phyloP scores from a whole-genome alignment of 2,329 filamentous ascomycete species.

The Lecanicillium sp. region DNA sequence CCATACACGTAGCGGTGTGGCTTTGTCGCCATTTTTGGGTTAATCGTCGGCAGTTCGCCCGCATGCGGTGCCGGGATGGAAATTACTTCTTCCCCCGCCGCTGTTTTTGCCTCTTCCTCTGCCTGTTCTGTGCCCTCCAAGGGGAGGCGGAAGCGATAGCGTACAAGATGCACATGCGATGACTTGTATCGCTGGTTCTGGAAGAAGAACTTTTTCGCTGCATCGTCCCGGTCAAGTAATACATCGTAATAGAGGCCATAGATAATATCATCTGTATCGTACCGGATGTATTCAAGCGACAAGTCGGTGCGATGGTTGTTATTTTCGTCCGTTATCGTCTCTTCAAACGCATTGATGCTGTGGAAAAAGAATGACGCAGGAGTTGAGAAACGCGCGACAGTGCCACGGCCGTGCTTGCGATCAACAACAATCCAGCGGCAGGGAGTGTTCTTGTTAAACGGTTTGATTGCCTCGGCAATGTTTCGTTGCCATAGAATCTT shows the following conservation, averaged over 20 bases:
- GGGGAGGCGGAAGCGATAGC: slow-evolving; percentile 35
- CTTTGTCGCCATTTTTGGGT: slow-evolving; percentile 43
- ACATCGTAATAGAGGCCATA: slow-evolving; percentile 62
- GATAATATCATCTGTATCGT: slow-evolving; percentile 56
- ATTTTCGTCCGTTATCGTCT: slow-evolving; percentile 30
- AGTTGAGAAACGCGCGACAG: slow-evolving; percentile 61
- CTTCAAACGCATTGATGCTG: slow-evolving; percentile 68
- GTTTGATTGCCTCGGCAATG: slow-evolving; percentile 57
- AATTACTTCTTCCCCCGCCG: slow-evolving; percentile 25
- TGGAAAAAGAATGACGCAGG: slow-evolving; percentile 73
- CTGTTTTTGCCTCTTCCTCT: slow-evolving; percentile 10
- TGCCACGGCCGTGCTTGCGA: slow-evolving; percentile 48
- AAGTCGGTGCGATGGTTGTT: slow-evolving; percentile 34
- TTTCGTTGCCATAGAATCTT: slow-evolving; percentile 58
- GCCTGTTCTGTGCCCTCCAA: slow-evolving; percentile 1
- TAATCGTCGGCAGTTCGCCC: slow-evolving; percentile 60
- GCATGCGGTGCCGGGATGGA: slow-evolving; percentile 43
- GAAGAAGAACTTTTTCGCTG: slow-evolving; percentile 33
- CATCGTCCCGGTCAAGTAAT: slow-evolving; percentile 44
- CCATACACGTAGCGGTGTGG: slow-evolving; percentile 55
- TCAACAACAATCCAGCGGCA: slow-evolving; percentile 71
- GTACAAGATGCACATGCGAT: slow-evolving; percentile 28
- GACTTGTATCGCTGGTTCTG: slow-evolving; percentile 29
- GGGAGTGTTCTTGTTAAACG: slow-evolving; percentile 47
- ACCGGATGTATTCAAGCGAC: slow-evolving; percentile 57